phyloP scores from a whole-genome alignment of 2,329 filamentous ascomycete genomes.

The Waltergamsia citrina region DNA sequence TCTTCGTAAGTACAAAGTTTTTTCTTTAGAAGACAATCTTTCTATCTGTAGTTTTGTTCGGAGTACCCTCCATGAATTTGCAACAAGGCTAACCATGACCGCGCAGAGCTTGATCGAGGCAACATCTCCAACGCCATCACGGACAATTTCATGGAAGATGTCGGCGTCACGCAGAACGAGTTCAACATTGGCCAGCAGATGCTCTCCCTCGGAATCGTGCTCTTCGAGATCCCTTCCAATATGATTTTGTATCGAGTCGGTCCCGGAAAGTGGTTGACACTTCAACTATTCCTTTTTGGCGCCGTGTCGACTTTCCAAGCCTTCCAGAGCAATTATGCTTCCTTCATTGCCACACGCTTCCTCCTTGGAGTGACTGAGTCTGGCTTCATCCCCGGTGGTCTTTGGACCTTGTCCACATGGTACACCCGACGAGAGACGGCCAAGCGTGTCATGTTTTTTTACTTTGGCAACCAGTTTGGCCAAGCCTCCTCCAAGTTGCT shows the following conservation, averaged over 20 bases:
- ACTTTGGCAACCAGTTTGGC: slow-evolving; percentile 45
- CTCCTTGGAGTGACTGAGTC: slow-evolving; percentile 43
- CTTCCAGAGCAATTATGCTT: slow-evolving; percentile 35
- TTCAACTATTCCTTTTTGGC: slow-evolving; percentile 43
- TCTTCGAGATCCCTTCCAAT: slow-evolving; percentile 24
- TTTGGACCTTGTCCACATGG: slow-evolving; percentile 44
- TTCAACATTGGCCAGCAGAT: slow-evolving; percentile 37
- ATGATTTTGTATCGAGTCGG: slow-evolving; percentile 11
- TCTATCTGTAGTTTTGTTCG: no score
- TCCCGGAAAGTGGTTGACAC: slow-evolving; percentile 39
- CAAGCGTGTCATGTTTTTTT: slow-evolving; percentile 43
- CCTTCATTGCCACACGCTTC: slow-evolving; percentile 38
- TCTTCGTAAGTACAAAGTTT: slow-evolving; percentile 25
- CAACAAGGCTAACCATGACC: no score
- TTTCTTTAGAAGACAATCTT: no score
- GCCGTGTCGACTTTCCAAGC: slow-evolving; percentile 44
- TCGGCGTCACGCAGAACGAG: slow-evolving; percentile 34
- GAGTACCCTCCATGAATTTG: no score
- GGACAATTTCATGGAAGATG: slow-evolving; percentile 32
- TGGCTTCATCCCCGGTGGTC: slow-evolving; percentile 43
- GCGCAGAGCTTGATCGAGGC: slow-evolving; percentile 19
- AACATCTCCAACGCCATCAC: slow-evolving; percentile 33
- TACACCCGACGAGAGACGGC: slow-evolving; percentile 42
- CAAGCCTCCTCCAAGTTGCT: slow-evolving; percentile 25
- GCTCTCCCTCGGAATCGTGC: slow-evolving; percentile 36